Percentiles rank a stretch among this genome's conserved stretches.
These are phyloP conservation scores for Exserohilum turcica DNA, from an alignment of 2,329 filamentous ascomycete genomes.

Conservation along the genomic window DNA sequence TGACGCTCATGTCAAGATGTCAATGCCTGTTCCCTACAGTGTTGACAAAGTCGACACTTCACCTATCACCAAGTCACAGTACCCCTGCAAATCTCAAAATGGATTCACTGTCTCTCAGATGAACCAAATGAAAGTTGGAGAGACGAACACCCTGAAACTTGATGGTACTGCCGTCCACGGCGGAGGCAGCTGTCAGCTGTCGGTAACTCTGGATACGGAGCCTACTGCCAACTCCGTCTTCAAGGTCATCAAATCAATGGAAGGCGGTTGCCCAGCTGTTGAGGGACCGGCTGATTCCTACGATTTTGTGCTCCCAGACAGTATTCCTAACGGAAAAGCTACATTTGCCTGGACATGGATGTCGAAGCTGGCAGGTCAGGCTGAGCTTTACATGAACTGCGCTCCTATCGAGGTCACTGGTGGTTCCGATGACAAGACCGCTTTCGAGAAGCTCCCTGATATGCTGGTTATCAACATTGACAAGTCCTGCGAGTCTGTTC, in stretches of 20 bases:
- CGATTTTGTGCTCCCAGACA: conserved; percentile 71
- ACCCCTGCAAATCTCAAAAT: conserved; percentile 66
- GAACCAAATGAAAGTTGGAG: conserved; percentile 65
- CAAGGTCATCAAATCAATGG: conserved; percentile 88
- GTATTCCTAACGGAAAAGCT: conserved; percentile 75
- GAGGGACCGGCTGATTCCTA: conserved; percentile 66
- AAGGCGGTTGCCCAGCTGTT: conserved; percentile 80
- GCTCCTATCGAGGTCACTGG: conserved; percentile 70
- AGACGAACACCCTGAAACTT: conserved; percentile 66
- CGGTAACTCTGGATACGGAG: conserved; percentile 69
- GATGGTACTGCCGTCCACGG: conserved; percentile 78
- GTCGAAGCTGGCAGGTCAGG: conserved; percentile 76
- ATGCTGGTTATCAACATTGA: conserved; percentile 75
- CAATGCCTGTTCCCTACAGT: conserved; percentile 67
- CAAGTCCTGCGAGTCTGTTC: conserved; percentile 59
- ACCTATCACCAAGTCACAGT: conserved; percentile 69
- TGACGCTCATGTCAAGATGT: conserved; percentile 78
- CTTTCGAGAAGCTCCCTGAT: conserved; percentile 65
- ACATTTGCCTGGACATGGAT: conserved; percentile 93
- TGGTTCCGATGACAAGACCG: conserved; percentile 55
- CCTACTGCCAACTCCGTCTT: conserved; percentile 63
- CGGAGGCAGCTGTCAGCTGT: conserved; percentile 88
- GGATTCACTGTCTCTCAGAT: conserved; percentile 40
- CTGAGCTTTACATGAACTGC: conserved; percentile 93
- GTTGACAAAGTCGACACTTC: conserved; percentile 61